Evolutionary conservation across 2,329 filamentous ascomycete genomes (phyloP).

Genomic region (Colletotrichum tamarilloi): DNA sequence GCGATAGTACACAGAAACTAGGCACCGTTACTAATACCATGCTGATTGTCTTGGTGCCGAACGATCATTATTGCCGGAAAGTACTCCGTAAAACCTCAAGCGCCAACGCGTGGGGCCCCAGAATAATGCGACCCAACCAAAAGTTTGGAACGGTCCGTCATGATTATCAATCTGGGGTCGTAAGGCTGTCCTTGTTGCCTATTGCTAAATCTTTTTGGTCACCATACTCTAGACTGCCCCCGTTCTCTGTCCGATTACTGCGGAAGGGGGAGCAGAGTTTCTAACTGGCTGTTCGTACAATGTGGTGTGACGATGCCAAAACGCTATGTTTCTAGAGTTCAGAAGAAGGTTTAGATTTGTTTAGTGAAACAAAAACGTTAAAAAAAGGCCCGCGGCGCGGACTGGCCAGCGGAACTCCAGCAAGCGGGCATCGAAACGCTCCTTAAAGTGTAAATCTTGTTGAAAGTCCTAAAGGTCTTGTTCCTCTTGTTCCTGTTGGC

Average conservation of each 20-base stretch:
- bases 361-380: conserved; percentile 10
- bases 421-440: background rate
- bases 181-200: background rate
- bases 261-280: background rate
- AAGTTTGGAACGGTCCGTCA: background rate
- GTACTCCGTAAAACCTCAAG: too few relatives aligned
- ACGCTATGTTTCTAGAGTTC: background rate
- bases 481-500: background rate
- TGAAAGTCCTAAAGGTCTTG: background rate
- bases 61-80: background rate
- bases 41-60: background rate
- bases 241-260: background rate
- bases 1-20: background rate
- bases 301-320: background rate
- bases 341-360: conserved; percentile 3
- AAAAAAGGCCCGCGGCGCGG: background rate
- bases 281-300: background rate
- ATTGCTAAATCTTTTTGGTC: background rate
- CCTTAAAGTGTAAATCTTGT: background rate
- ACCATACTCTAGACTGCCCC: too few relatives aligned
- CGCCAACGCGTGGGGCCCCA: background rate
- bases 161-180: background rate
- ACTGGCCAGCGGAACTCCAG: background rate
- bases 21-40: background rate
- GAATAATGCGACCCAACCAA: background rate